Evolutionary conservation across 2,329 filamentous ascomycete species (phyloP), one percentile per base, ranked within the genome.

Genomic region (Ophiostoma ips): DNA sequence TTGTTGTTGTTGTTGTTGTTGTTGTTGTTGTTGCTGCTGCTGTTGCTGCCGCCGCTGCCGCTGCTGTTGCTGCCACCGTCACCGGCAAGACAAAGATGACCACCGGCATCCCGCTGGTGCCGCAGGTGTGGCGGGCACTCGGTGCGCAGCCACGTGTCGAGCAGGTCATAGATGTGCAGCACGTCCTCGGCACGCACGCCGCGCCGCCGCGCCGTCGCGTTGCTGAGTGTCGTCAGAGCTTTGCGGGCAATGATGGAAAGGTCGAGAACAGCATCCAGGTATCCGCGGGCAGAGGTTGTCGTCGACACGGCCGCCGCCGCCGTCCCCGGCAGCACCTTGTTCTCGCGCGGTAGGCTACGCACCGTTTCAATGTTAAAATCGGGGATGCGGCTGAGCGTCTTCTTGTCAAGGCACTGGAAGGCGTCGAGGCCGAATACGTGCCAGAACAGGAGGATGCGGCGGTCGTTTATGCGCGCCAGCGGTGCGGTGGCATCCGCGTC

Each of bases 381-480:
- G 5, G 51, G 56, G 12, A 58, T 55, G 9, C 55, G 52, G 18
- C 53, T 56, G 21, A 54, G 15, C 5, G 35, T 52, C 48, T 57
- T 57, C 24, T 53, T 48, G 44, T 58, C 56, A 11, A 58, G 53
- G 40, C 50, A 53, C 41, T 55, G 40, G 37, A 58, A 58, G 16
- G 55, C 51, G 38, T 58, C 57, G 10, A 57, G 52, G 15, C 56
- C 56, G 30, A 53, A 57, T 15, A 57, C 52, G 41, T 58, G 57
- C 57, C 53, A 58, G 36, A 55, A 57, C 7, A 58, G 44, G 4
- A 57, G 48, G 1, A 46, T 54, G 30, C 50, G 55, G 19, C 55
- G 55, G 47, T 58, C 48, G 15, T 49, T 31, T 19, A 53, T 21
- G 10, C 52, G 52, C 1, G 52, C 28, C 5, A 30, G 12, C 6